Evolutionary conservation across 352 stramenopile species (phyloP), one percentile per base, ranked within the genome.

Genomic region (Blastocystis sp.): DNA sequence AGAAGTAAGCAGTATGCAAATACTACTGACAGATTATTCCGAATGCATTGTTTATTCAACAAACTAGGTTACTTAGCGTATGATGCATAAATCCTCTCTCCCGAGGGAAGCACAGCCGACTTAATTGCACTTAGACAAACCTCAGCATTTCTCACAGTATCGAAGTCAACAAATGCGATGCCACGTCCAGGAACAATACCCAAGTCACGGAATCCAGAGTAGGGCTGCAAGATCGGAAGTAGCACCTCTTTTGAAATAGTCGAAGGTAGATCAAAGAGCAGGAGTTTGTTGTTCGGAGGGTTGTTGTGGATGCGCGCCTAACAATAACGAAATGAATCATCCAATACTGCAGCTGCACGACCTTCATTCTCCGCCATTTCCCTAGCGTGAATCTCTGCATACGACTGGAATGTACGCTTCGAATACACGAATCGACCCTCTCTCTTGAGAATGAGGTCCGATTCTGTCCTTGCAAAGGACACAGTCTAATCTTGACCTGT

Each of bases 101-200:
- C 73, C 5, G 73, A 50, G 47, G 73, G 47, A 11, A 84, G 73
- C 2, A 39, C 34, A 15, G 62, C 62, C 23, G 26, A 39, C 73
- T 84, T 84, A 15, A 84, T 66, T 3, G 73, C 73, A 45, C 73
- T 84, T 11, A 84, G 39, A 45, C 73, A 84, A 7, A 84, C 47
- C 0, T 53, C 73, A 23, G 73, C 73, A 23, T 84, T 84, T 13
- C 53, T 50, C 8, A 84, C 29, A 45, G 43, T 54, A 45, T 84
- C 53, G 50, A 84, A 84, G n/a, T 84, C 73, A n/a, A 84, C 73
- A 37, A 84, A 84, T 4, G 73, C 73, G 55, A 84, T 84, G n/a
- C 73, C 73, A 68, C 73, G 73, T 37, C 73, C 73, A 64, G 73
- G 73, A 34, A 84, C 73, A 45, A 84, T 84, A 20, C 73, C 26